A percentile compares a stretch with the other conserved stretches of the same genome.
phyloP scores from a whole-genome alignment of 352 stramenopile genomes.

The Pythium chondricola region DNA sequence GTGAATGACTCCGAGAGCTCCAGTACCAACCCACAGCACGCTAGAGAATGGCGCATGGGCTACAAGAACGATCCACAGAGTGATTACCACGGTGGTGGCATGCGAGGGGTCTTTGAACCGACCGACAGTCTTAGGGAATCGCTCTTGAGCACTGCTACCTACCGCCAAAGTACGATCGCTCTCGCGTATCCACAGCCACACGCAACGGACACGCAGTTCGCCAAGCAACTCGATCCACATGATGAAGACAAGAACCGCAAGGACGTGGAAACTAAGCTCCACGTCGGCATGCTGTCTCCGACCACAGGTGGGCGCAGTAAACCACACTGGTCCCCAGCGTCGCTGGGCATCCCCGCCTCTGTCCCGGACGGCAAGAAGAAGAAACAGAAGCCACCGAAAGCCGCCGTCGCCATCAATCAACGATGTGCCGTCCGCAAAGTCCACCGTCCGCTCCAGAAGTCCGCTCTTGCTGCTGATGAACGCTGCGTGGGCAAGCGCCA shows the following conservation, averaged over 20 bases:
- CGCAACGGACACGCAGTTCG: background rate
- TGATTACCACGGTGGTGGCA: conserved; percentile 14
- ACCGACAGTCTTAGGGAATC: conserved; percentile 29
- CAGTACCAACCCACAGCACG: conserved; percentile 13
- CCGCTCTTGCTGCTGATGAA: conserved; percentile 14
- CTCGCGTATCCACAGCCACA: conserved; percentile 8
- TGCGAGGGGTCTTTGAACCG: conserved; percentile 47
- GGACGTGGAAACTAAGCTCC: conserved; percentile 11
- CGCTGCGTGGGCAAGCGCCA: conserved; percentile 26
- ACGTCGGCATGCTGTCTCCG: conserved; percentile 1
- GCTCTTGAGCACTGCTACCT: conserved; percentile 7
- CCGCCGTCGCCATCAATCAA: conserved; percentile 16
- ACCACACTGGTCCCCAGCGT: conserved; percentile 39
- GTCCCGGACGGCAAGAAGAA: conserved; percentile 1
- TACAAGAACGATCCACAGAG: conserved; percentile 39
- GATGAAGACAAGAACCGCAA: conserved; percentile 17
- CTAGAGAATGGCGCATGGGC: conserved; percentile 34
- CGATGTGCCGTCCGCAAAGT: conserved; percentile 23
- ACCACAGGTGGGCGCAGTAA: background rate
- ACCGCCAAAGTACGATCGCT: conserved; percentile 4
- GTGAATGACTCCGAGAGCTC: conserved; percentile 2
- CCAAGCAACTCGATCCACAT: conserved; percentile 3
- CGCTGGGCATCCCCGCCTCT: conserved; percentile 10
- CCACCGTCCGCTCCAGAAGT: conserved; percentile 14
- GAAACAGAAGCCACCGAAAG: conserved; percentile 7